Evolutionary conservation across 305 asterid species (phyloP).

Genomic region (Fraxinus greggii): DNA sequence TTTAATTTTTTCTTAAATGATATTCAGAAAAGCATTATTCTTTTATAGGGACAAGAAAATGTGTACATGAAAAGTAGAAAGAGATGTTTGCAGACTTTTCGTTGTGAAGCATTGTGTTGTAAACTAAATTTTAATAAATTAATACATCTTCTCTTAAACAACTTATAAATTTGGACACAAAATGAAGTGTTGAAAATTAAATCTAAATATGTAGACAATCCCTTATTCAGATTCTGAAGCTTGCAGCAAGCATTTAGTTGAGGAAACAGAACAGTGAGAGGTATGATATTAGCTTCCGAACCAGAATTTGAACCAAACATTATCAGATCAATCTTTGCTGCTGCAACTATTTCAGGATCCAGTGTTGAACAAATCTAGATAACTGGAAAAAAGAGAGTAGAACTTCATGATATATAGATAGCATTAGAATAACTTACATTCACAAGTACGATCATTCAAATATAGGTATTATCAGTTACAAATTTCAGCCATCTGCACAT

Average conservation of each 20-base stretch:
- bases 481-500: slow-evolving; percentile 27
- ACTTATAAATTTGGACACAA: not conserved
- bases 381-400: not conserved
- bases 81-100: not conserved
- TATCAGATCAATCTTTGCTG: not conserved
- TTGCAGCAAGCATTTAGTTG: not conserved
- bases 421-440: not conserved
- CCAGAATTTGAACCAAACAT: not conserved
- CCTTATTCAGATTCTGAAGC: not conserved
- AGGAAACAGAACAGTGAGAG: not conserved
- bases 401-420: slow-evolving; percentile 7
- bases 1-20: no score
- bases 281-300: not conserved
- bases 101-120: not conserved
- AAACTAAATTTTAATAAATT: not conserved
- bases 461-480: slow-evolving; percentile 29
- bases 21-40: not conserved
- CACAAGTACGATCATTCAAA: not conserved
- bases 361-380: not conserved
- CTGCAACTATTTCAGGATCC: not conserved
- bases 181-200: not conserved
- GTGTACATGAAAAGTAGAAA: not conserved
- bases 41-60: not conserved
- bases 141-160: not conserved
- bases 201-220: not conserved